phyloP scores from a whole-genome alignment of 306 rosid genomes.

The Vigna trinervia region DNA sequence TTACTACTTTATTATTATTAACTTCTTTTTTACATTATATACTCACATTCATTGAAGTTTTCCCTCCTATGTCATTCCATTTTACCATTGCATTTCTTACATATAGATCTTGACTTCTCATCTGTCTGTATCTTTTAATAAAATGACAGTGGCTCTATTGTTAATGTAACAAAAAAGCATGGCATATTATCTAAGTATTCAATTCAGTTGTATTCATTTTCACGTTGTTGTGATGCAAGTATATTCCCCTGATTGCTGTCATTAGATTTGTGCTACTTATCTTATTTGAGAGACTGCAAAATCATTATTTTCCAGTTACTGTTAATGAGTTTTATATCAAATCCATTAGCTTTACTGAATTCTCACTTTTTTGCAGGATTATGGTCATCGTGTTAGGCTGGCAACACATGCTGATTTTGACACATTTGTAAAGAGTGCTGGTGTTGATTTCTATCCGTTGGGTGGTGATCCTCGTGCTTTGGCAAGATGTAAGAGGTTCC shows the following conservation, averaged over 20 bases:
- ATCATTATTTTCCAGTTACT: constrained; percentile 22
- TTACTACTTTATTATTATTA: neutral
- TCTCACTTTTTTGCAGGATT: constrained; percentile 61
- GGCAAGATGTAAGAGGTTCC: constrained; percentile 86
- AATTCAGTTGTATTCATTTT: neutral
- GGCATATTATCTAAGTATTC: neutral
- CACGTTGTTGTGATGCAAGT: neutral
- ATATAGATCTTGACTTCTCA: neutral
- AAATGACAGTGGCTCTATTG: neutral
- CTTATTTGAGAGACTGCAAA: constrained; percentile 34
- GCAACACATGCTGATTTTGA: constrained; percentile 83
- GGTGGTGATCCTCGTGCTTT: constrained; percentile 89
- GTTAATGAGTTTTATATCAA: constrained; percentile 19
- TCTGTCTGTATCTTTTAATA: neutral
- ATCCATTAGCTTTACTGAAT: constrained; percentile 3
- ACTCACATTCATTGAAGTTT: neutral
- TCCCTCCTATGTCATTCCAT: constrained; percentile 1
- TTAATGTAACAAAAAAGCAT: constrained; percentile 3
- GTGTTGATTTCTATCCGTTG: constrained; percentile 82
- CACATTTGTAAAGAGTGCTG: constrained; percentile 77
- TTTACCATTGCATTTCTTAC: neutral
- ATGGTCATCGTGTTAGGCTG: constrained; percentile 85
- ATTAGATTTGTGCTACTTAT: constrained; percentile 12
- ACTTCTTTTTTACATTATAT: neutral
- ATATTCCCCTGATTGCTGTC: constrained; percentile 1